Base-by-base conservation (phyloP, 345 rosid genomes). In the Arabis alpina region DNA sequence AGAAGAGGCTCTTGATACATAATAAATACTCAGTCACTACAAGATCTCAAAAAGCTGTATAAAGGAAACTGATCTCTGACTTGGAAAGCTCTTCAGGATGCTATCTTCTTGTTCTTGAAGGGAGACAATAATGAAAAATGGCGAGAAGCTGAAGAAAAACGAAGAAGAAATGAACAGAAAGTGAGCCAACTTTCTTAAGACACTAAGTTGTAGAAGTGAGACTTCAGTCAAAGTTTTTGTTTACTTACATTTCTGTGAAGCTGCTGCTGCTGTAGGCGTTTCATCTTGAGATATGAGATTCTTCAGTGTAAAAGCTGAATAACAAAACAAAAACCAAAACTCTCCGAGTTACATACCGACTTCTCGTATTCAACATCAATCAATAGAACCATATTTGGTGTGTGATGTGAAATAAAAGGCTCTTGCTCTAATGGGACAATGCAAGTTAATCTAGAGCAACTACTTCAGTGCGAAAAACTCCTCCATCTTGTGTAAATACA, bases 281-380 rank as follows among this genome's bases (percentile, higher is more conserved):
- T 91, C 98, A 37, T 87, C 96, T 83, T 82, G 92, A 49, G 91
- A 89, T 79, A 93, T 89, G 9, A 93, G 88, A 69, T 82, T 91
- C 79, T 89, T 93, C 87, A 94, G 77, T n/a, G 89, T 89, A 83
- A 78, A 81, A 71, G 78, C 97, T 91, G 87, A 45, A 76, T 47
- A 49, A 53, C 53, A 73, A 74, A 70, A 69, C 68, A 53, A 16
- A 60, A 39, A 60, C 54, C 36, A 15, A 14, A 36, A 2, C 10
- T 9, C n/a, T 4, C 2, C 12, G 6, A 41, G 19, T 48, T 57
- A 48, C 41, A 58, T 54, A n/a, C 25, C 2, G 13, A 3, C 10
- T 51, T 60, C 5, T 24, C 34, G 16, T 42, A 16, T 13, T 7
- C 54, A 61, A 44, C n/a, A 42, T 43, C 61, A 30, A 42, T 43